Conservation (phyloP, 495 filamentous ascomycete genomes). For the Talaromyces stipitatus region DNA sequence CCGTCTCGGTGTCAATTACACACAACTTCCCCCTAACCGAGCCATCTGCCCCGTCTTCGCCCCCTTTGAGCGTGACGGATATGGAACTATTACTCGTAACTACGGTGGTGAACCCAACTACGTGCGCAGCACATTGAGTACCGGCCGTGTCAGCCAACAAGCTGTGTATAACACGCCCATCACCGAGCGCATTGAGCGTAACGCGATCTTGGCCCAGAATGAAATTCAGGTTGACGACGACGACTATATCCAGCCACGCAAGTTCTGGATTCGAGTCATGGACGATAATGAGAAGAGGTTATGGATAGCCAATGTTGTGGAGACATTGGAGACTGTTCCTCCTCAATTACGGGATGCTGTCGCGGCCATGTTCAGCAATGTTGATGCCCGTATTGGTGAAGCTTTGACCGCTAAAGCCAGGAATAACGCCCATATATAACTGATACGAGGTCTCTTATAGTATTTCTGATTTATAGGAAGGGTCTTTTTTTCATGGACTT, state of each 20-base stretch:
- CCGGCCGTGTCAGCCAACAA: constrained; percentile 12
- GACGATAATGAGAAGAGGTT: constrained; percentile 18
- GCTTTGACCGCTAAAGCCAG: constrained; percentile 13
- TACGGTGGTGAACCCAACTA: constrained; percentile 63
- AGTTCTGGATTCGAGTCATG: constrained; percentile 24
- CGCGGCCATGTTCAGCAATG: constrained; percentile 21
- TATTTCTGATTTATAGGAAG: too few species aligned
- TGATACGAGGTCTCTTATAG: background rate
- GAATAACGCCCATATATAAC: background rate
- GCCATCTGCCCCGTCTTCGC: constrained; percentile 42
- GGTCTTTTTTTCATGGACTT: too few species aligned
- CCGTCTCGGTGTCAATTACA: constrained; percentile 59
- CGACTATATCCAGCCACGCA: constrained; percentile 23
- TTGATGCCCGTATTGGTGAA: constrained; percentile 24
- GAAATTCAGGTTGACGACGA: constrained; percentile 22
- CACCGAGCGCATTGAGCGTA: constrained; percentile 14
- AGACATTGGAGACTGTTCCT: constrained; percentile 16
- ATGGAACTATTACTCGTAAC: constrained; percentile 51
- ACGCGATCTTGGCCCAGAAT: constrained; percentile 16
- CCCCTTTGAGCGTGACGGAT: constrained; percentile 65
- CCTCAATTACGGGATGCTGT: constrained; percentile 14
- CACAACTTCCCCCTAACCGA: constrained; percentile 42
- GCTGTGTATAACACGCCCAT: constrained; percentile 15
- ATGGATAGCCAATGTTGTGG: constrained; percentile 17
- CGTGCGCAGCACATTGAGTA: constrained; percentile 32